Evolutionary conservation across 352 stramenopile species (phyloP).

Genomic region (Phytophthora quininea): DNA sequence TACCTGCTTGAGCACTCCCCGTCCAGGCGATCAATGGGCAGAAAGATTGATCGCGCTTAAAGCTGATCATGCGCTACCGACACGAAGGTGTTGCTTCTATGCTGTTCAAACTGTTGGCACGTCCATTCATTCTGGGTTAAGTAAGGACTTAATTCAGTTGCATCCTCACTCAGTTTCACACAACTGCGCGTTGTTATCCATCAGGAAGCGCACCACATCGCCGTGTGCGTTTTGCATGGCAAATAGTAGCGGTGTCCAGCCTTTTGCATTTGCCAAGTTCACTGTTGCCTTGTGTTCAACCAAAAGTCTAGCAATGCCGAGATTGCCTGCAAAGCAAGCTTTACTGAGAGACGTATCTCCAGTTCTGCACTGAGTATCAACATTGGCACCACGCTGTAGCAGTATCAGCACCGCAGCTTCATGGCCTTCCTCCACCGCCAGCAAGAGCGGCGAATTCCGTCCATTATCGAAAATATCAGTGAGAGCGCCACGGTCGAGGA

Average conservation of each 20-base stretch:
- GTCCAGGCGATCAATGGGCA: slow-evolving; percentile 8
- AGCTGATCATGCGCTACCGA: neutral
- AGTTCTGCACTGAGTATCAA: neutral
- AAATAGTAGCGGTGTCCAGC: neutral
- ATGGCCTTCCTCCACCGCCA: neutral
- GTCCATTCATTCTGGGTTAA: neutral
- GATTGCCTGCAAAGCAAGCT: neutral
- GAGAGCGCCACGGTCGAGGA: too few relatives aligned
- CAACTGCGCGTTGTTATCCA: neutral
- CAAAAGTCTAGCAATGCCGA: neutral
- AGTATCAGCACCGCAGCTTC: neutral
- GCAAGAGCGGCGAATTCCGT: neutral
- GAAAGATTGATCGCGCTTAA: neutral
- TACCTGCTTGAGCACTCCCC: slow-evolving; percentile 25
- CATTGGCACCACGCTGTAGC: neutral
- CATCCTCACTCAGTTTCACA: neutral
- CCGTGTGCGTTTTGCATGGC: neutral
- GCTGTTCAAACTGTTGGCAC: neutral
- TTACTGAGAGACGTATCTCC: neutral
- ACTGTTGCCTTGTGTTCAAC: neutral
- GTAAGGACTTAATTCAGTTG: neutral
- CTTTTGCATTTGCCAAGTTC: neutral
- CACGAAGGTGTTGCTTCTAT: neutral
- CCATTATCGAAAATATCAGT: neutral
- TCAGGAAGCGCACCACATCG: neutral